Conservation (phyloP, 768 basidiomycete genomes). For the Omphalotus guepiniiformis region DNA sequence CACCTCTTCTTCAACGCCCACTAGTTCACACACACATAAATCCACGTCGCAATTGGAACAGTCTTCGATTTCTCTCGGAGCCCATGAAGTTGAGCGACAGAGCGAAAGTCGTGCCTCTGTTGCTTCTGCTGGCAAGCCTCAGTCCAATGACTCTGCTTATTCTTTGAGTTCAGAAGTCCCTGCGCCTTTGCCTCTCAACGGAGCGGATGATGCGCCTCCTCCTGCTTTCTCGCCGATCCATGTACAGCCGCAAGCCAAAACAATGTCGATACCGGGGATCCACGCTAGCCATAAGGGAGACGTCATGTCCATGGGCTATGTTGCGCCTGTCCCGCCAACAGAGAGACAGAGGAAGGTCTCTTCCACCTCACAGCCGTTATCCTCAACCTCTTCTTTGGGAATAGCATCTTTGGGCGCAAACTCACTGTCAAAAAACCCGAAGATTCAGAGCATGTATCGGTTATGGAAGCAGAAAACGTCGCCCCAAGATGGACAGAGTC, state of each 20-base stretch:
- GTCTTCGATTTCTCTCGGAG: too few species aligned
- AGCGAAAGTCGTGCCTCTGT: too few species aligned
- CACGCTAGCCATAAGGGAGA: slow-evolving; percentile 83
- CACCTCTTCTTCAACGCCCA: slow-evolving; percentile 18
- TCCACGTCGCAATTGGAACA: too few species aligned
- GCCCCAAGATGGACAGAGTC: too few species aligned
- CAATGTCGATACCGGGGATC: slow-evolving; percentile 86
- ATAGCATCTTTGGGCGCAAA: slow-evolving; percentile 2
- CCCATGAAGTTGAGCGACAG: too few species aligned
- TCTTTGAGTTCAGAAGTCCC: too few species aligned
- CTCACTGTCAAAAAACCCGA: slow-evolving; percentile 40
- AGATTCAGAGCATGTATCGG: slow-evolving; percentile 67
- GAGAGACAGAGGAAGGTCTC: slow-evolving; percentile 10
- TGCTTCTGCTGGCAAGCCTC: too few species aligned
- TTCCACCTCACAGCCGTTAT: background rate
- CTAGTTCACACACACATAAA: too few species aligned
- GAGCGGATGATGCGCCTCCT: slow-evolving; percentile 18
- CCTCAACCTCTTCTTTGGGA: background rate
- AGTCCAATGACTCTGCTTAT: too few species aligned
- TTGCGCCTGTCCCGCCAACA: slow-evolving; percentile 42
- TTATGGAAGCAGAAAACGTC: slow-evolving; percentile 51
- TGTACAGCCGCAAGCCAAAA: slow-evolving; percentile 73
- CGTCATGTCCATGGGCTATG: slow-evolving; percentile 81
- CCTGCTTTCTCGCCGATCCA: slow-evolving; percentile 49
- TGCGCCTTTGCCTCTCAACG: too few species aligned